These are phyloP conservation scores for Fusarium chaquense DNA, from an alignment of 2,329 filamentous ascomycete species.

Conservation along the genomic window DNA sequence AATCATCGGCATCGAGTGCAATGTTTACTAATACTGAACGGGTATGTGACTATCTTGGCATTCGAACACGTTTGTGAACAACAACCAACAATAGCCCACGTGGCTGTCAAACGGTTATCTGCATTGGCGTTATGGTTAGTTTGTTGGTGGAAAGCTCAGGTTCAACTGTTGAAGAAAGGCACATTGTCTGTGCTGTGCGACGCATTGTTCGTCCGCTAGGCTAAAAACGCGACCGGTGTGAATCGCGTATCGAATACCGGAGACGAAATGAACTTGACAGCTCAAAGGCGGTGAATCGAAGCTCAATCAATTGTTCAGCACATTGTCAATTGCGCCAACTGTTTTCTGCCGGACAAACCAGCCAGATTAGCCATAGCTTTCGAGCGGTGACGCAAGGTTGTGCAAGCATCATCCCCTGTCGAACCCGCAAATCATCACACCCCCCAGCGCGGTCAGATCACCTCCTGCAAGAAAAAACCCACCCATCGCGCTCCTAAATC, in stretches of 20 bases:
- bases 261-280: slow-evolving; percentile 5
- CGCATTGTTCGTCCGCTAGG: not conserved
- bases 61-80: not conserved
- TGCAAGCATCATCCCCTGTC: slow-evolving; percentile 25
- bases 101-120: not conserved
- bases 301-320: not conserved
- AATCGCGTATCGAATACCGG: slow-evolving; percentile 20
- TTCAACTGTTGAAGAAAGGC: not conserved
- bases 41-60: not conserved
- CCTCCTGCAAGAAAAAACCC: slow-evolving; percentile 29
- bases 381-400: slow-evolving; percentile 28
- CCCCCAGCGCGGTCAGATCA: slow-evolving; percentile 41
- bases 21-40: not conserved
- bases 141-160: not conserved
- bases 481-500: slow-evolving; percentile 20
- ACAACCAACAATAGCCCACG: not conserved
- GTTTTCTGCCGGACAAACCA: slow-evolving; percentile 34
- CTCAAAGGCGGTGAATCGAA: not conserved
- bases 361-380: slow-evolving; percentile 16
- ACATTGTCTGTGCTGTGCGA: slow-evolving; percentile 23
- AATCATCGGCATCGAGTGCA: not conserved
- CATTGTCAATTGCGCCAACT: slow-evolving; percentile 9
- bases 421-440: slow-evolving; percentile 37
- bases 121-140: not conserved
- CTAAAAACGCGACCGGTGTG: slow-evolving; percentile 3